Conservation (phyloP, 768 basidiomycete species). For the Tulasnella sp. region DNA sequence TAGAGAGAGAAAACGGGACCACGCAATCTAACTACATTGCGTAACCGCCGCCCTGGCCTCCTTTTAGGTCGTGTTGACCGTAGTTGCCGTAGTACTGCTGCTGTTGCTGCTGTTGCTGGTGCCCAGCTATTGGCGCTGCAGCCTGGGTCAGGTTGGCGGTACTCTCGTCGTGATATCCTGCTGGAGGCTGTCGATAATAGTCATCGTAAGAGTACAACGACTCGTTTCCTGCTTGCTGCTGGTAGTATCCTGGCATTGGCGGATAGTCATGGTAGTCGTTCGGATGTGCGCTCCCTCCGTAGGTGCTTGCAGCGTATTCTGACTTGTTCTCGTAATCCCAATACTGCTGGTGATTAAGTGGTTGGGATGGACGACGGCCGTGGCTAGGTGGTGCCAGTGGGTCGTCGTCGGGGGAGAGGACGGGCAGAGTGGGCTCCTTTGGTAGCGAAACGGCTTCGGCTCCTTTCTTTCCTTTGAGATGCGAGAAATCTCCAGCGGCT, state of each 20-base stretch:
- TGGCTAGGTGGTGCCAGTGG: constrained; percentile 54
- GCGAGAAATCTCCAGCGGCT: constrained; percentile 84
- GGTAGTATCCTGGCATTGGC: constrained; percentile 32
- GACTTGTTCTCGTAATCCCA: constrained; percentile 27
- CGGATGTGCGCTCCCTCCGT: constrained; percentile 16
- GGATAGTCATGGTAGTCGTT: constrained; percentile 31
- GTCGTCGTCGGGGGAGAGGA: constrained; percentile 76
- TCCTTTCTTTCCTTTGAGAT: constrained; percentile 91
- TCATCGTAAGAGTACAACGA: constrained; percentile 25
- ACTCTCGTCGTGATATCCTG: constrained; percentile 61
- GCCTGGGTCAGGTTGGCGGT: constrained; percentile 54
- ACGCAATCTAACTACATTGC: neutral
- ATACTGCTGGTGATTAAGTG: constrained; percentile 24
- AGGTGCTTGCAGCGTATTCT: constrained; percentile 27
- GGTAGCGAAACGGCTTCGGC: constrained; percentile 34
- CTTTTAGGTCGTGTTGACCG: neutral
- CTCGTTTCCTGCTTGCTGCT: constrained; percentile 4
- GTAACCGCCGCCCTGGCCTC: neutral
- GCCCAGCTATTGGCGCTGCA: constrained; percentile 47
- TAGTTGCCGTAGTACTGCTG: constrained; percentile 13
- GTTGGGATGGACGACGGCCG: neutral
- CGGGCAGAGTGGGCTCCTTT: constrained; percentile 81
- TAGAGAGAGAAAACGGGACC: neutral
- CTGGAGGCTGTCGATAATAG: neutral
- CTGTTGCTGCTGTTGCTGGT: neutral